A percentile compares a stretch with the other conserved stretches of the same genome.
These are phyloP conservation scores for Stentor roeselii DNA, from an alignment of 73 alveolate species.

Conservation along the genomic window DNA sequence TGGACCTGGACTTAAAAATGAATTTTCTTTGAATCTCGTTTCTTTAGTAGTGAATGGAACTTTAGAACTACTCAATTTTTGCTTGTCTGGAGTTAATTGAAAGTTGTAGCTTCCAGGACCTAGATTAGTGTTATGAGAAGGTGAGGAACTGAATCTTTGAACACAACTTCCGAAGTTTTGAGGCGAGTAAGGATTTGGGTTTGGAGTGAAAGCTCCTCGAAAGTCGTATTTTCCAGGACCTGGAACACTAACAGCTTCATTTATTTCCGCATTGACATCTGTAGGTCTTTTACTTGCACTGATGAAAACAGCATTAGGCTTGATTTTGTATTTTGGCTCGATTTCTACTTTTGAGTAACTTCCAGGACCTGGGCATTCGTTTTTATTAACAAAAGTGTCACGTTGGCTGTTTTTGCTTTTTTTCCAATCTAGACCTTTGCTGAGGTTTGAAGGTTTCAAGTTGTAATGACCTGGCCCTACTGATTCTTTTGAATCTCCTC, in stretches of 20 bases:
- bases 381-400: constrained; percentile 16
- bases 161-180: constrained; percentile 65
- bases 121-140: not conserved
- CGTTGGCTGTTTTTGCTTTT: constrained; percentile 9
- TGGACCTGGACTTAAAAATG: constrained; percentile 56
- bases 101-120: constrained; percentile 46
- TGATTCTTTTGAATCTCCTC: constrained; percentile 47
- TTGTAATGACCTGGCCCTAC: constrained; percentile 80
- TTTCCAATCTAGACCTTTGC: constrained; percentile 49
- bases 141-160: constrained; percentile 48
- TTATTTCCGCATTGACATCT: constrained; percentile 43
- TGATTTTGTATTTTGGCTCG: constrained; percentile 58
- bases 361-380: constrained; percentile 60
- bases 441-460: too few relatives aligned
- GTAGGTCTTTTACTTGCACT: constrained; percentile 33
- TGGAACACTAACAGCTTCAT: constrained; percentile 47
- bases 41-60: constrained; percentile 35
- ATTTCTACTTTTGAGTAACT: constrained; percentile 43
- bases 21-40: constrained; percentile 22
- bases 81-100: not conserved
- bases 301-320: constrained; percentile 56
- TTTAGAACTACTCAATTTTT: constrained; percentile 25
- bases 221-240: constrained; percentile 63
- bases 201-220: constrained; percentile 40
- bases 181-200: constrained; percentile 47